Evolutionary conservation across 495 filamentous ascomycete species (phyloP), one percentile per base, ranked within the genome.

Genomic region (Daldinia loculata): DNA sequence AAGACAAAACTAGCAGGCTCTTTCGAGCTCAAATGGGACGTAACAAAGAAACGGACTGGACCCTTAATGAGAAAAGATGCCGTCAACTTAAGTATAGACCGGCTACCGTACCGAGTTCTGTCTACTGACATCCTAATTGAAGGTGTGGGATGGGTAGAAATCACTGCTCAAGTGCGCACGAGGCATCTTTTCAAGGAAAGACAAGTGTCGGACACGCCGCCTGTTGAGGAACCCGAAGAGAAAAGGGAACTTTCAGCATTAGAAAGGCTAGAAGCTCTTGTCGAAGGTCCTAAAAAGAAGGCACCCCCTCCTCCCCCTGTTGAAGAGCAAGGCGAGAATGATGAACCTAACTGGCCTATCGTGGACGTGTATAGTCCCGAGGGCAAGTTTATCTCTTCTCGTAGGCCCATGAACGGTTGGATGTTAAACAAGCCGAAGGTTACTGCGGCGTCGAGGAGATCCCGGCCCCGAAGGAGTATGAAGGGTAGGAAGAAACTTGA

Each of bases 91-190:
- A 85, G 83, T 24, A 80, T 86, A 7, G 83, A 89, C 0, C 67
- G 70, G 24, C 80, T 98, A 39, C 94, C 94, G 2, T 99, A 95
- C 76, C 85, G 84, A 9, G 88, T 98, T 3, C 82, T 94, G 59
- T 85, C 89, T 6, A 85, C 90, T 0, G 95, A 99, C 76, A 88
- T 99, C 39, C 81, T 99, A 7, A 89, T 99, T 38, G 93, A 97
- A 71, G 92, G 95, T 19, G 89, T 89, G 43, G 95, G 95, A 2
- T 99, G 96, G 95, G 85, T 99, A 7, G 95, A 99, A 77, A 78
- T 99, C 19, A 90, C 87, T 6, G 89, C 90, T 14, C 94, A 98
- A 78, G 85, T 95, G 7, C 88, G 94, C 24, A 86, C 84, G 26
- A 87, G 70, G 71, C 73, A 79, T 27, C 65, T 86, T 56, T 77